These are phyloP conservation scores for Monascus purpureus DNA, from an alignment of 495 filamentous ascomycete species.

Conservation along the genomic window DNA sequence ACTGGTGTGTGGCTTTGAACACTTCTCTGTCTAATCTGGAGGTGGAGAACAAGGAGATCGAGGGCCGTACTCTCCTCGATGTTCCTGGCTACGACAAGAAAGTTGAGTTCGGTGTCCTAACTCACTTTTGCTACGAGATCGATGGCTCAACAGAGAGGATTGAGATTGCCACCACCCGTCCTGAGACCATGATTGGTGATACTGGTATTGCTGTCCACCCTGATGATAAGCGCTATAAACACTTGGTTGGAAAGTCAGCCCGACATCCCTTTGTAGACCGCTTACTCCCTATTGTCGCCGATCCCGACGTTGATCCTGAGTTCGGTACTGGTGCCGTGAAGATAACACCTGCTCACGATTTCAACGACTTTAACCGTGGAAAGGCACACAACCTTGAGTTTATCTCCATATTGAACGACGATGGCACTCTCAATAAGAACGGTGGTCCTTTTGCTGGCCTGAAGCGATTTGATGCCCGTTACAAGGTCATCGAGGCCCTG, in stretches of 20 bases:
- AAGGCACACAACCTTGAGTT: conserved; percentile 47
- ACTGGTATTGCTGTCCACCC: conserved; percentile 67
- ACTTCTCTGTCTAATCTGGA: conserved; percentile 69
- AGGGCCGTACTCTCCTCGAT: conserved; percentile 48
- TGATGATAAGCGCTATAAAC: conserved; percentile 46
- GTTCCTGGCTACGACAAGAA: conserved; percentile 53
- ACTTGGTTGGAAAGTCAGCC: conserved; percentile 58
- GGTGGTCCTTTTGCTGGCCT: conserved; percentile 48
- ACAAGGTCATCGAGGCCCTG: conserved; percentile 52
- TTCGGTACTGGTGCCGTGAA: conserved; percentile 74
- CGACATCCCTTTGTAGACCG: conserved; percentile 57
- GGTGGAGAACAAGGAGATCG: conserved; percentile 60
- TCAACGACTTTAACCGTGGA: conserved; percentile 63
- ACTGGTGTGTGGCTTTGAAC: conserved; percentile 61
- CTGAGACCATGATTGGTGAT: conserved; percentile 75
- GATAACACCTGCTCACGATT: conserved; percentile 67
- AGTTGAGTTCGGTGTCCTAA: conserved; percentile 59
- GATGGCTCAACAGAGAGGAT: conserved; percentile 51
- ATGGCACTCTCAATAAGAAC: conserved; percentile 50
- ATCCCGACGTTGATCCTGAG: conserved; percentile 54
- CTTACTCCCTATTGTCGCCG: conserved; percentile 54
- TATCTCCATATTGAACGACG: conserved; percentile 37
- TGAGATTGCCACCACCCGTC: conserved; percentile 65
- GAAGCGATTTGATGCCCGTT: conserved; percentile 67
- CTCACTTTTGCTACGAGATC: conserved; percentile 57